Percentiles rank a stretch among this genome's conserved stretches.
Conservation (phyloP, 805 yeast species). For the Metschnikowia amazonensis region DNA sequence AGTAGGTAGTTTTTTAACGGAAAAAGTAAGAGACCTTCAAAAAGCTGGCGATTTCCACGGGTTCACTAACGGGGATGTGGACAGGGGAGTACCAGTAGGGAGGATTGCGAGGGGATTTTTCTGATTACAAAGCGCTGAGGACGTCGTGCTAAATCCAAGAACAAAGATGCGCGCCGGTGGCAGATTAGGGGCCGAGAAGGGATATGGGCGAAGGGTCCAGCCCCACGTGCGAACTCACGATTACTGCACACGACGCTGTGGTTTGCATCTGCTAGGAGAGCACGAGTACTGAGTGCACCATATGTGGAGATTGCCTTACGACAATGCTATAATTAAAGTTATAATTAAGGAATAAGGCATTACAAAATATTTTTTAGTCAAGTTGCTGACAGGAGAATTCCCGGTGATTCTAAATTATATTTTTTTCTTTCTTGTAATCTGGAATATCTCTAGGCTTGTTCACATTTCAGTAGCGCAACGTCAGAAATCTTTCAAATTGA, state of each 20-base stretch:
- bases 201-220: background rate
- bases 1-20: constrained; percentile 5
- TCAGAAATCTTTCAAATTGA: too few relatives aligned
- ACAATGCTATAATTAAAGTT: background rate
- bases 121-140: constrained; percentile 3
- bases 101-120: background rate
- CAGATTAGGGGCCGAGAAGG: constrained; percentile 1
- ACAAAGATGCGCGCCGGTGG: constrained; percentile 5
- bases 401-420: too few relatives aligned
- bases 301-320: background rate
- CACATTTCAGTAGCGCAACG: too few relatives aligned
- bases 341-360: too few relatives aligned
- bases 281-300: too few relatives aligned
- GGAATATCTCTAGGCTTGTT: too few relatives aligned
- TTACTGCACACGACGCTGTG: background rate
- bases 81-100: background rate
- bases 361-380: too few relatives aligned
- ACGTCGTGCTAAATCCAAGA: constrained; percentile 4
- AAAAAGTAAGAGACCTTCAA: background rate
- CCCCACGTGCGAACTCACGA: constrained; percentile 1
- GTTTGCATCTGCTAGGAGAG: too few relatives aligned
- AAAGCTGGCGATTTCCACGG: background rate
- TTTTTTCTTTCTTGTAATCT: too few relatives aligned
- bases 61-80: background rate
- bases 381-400: too few relatives aligned